Evolutionary conservation across 352 stramenopile genomes (phyloP).

Genomic region (Phytophthora pini): DNA sequence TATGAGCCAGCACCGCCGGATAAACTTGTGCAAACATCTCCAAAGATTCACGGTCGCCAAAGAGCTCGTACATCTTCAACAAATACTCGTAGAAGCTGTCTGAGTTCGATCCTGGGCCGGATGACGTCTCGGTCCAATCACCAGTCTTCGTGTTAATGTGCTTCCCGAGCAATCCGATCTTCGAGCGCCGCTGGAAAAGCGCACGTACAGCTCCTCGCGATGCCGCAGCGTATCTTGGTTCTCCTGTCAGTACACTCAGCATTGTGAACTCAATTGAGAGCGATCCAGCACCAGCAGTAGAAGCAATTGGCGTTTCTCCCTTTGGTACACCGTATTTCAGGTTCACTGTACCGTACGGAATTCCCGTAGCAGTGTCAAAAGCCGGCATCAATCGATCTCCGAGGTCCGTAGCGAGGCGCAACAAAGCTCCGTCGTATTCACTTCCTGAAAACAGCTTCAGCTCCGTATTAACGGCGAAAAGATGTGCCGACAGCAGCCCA

Average conservation of each 20-base stretch:
- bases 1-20: slow-evolving; percentile 66
- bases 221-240: slow-evolving; percentile 73
- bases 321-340: slow-evolving; percentile 88
- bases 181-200: slow-evolving; percentile 80
- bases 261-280: slow-evolving; percentile 98
- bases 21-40: slow-evolving; percentile 91
- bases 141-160: slow-evolving; percentile 95
- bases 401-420: slow-evolving; percentile 95
- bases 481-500: slow-evolving; percentile 90
- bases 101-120: slow-evolving; percentile 92
- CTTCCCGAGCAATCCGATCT: slow-evolving; percentile 94
- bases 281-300: slow-evolving; percentile 95
- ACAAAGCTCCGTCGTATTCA: slow-evolving; percentile 92
- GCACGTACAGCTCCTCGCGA: slow-evolving; percentile 70
- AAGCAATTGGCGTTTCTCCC: slow-evolving; percentile 96
- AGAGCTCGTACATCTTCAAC: slow-evolving; percentile 97
- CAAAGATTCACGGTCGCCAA: slow-evolving; percentile 93
- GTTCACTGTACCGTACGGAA: slow-evolving; percentile 98
- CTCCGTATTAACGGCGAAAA: slow-evolving; percentile 70
- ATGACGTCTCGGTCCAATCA: slow-evolving; percentile 81
- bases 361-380: slow-evolving; percentile 96
- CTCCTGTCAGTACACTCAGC: slow-evolving; percentile 86
- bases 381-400: slow-evolving; percentile 95
- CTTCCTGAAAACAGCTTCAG: slow-evolving; percentile 63
- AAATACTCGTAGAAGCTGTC: slow-evolving; percentile 99